Conservation (phyloP, 2,329 filamentous ascomycete genomes). For the Aspergillus tubingensis region DNA sequence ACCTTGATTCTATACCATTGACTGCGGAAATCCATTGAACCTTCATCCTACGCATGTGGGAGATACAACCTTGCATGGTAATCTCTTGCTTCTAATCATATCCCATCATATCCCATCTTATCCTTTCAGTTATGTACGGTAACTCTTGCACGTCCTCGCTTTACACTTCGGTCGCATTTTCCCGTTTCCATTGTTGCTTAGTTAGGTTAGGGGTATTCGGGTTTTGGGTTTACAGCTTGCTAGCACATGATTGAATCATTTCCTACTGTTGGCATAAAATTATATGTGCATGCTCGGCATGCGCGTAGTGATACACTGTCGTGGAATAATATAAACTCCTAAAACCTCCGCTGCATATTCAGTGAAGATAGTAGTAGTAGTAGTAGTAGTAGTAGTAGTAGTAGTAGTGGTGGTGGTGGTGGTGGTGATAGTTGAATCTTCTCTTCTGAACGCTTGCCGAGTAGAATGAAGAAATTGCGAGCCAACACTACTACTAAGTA, state of each 20-base stretch:
- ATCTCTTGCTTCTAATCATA: not conserved
- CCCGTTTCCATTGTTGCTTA: not conserved
- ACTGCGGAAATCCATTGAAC: not conserved
- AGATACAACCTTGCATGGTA: not conserved
- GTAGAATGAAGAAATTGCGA: no score
- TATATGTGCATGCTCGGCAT: no score
- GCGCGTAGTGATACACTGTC: no score
- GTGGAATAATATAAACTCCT: no score
- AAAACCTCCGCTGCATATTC: no score
- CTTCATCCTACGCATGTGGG: not conserved
- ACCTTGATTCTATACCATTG: not conserved
- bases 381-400: no score
- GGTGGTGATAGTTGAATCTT: no score
- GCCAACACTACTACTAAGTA: no score
- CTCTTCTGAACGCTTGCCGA: no score
- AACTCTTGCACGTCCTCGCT: not conserved
- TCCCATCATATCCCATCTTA: not conserved
- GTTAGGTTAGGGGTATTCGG: not conserved
- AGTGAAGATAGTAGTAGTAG: no score
- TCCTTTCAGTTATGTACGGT: not conserved
- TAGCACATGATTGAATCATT: not conserved
- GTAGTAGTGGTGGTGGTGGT: no score
- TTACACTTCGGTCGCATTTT: not conserved
- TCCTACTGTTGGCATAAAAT: not conserved
- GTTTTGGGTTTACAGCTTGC: not conserved